phyloP scores from a whole-genome alignment of 225 moss, liverwort and hornwort species.

The Ulota crispa region DNA sequence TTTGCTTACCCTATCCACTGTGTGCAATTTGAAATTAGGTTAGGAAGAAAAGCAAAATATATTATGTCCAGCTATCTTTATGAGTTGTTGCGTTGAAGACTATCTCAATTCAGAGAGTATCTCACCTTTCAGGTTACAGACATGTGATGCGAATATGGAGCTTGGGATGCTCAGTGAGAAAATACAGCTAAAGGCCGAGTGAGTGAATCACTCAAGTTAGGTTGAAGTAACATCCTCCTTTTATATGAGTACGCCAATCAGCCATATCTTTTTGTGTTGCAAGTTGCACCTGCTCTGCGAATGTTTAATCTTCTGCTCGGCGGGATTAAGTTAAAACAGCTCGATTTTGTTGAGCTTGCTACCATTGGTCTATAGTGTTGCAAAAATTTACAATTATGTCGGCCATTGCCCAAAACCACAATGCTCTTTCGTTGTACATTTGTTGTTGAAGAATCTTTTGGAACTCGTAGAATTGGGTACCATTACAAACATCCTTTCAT shows the following conservation, averaged over 20 bases:
- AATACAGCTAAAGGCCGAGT: not conserved
- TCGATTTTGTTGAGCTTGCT: not conserved
- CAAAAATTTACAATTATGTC: too few species aligned
- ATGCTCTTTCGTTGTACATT: too few species aligned
- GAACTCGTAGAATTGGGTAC: too few species aligned
- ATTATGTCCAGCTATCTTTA: not conserved
- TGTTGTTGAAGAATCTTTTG: too few species aligned
- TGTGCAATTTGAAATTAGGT: slow-evolving; percentile 9
- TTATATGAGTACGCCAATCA: not conserved
- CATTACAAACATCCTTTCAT: too few species aligned
- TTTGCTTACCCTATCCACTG: not conserved
- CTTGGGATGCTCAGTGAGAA: not conserved
- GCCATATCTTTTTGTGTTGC: not conserved
- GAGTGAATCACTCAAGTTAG: not conserved
- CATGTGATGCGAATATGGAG: not conserved
- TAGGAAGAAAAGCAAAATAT: not conserved
- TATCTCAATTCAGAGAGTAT: not conserved
- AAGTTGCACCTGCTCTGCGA: not conserved
- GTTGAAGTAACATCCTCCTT: not conserved
- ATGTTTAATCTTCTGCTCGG: not conserved
- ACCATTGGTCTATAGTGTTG: too few species aligned
- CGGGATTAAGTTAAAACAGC: not conserved
- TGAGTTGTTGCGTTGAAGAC: not conserved
- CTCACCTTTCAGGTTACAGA: not conserved
- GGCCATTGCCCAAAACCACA: too few species aligned